Percentiles rank a stretch among this genome's conserved stretches.
Evolutionary conservation across 1,284 basidiomycete species (phyloP).

Genomic region (Ustilago vetiveriae): DNA sequence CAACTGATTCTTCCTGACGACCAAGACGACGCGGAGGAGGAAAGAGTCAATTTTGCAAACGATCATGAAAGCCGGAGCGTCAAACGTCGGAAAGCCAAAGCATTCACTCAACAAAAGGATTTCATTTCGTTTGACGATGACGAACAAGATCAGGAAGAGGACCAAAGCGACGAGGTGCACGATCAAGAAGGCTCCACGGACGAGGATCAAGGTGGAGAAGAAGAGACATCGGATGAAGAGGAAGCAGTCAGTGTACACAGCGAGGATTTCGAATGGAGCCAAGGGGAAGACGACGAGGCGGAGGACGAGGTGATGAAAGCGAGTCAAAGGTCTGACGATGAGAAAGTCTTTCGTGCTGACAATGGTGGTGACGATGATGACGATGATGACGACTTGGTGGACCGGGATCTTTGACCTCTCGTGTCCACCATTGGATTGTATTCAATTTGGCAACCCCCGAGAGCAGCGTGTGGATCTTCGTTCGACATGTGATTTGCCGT

Average conservation of each 20-base stretch:
- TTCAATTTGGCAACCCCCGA: no score
- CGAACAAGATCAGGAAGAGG: constrained; percentile 29
- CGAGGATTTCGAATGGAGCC: constrained; percentile 42
- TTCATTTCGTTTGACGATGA: constrained; percentile 60
- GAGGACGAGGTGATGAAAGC: background rate
- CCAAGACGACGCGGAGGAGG: constrained; percentile 14
- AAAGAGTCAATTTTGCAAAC: constrained; percentile 12
- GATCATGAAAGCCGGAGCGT: constrained; percentile 1
- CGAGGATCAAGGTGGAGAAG: constrained; percentile 5
- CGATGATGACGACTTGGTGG: constrained; percentile 36
- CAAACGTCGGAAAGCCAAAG: constrained; percentile 33
- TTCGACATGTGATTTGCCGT: no score
- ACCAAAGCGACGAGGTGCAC: constrained; percentile 7
- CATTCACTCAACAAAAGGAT: constrained; percentile 56
- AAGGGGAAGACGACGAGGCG: constrained; percentile 7
- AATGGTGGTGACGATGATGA: constrained; percentile 29
- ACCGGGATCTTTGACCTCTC: constrained; percentile 28
- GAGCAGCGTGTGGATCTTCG: background rate
- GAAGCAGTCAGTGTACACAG: constrained; percentile 43
- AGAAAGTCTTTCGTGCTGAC: background rate
- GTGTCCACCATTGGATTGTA: no score
- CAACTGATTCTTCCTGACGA: constrained; percentile 9
- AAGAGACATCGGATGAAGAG: constrained; percentile 4
- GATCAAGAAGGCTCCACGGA: constrained; percentile 14
- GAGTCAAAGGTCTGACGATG: background rate